Evolutionary conservation across 2,329 filamentous ascomycete genomes (phyloP).

Genomic region (Coniella lustricola): DNA sequence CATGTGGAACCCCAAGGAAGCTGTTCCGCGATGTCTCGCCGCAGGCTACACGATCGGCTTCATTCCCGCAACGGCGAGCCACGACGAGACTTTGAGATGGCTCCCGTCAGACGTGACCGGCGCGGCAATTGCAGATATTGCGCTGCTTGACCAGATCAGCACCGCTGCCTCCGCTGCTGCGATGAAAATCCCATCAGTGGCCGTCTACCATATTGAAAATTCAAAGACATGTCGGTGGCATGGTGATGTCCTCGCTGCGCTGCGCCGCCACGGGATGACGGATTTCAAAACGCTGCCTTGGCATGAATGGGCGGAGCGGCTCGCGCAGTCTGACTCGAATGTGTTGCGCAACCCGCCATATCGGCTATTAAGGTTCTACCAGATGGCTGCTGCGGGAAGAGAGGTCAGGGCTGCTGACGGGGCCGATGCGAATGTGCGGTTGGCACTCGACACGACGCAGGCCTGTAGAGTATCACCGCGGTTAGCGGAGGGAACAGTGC

Average conservation of each 20-base stretch:
- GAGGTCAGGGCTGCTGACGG: background rate
- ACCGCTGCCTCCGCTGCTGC: background rate
- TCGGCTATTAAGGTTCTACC: background rate
- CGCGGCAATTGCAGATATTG: background rate
- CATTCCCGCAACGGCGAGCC: background rate
- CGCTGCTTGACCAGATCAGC: background rate
- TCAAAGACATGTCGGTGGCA: background rate
- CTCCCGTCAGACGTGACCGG: slow-evolving; percentile 5
- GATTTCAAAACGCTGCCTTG: background rate
- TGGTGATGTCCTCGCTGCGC: background rate
- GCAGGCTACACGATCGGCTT: background rate
- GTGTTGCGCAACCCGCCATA: background rate
- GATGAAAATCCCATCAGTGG: background rate
- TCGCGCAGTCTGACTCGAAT: background rate
- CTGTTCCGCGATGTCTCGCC: background rate
- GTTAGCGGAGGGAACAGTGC: background rate
- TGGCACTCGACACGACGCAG: background rate
- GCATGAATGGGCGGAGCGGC: background rate
- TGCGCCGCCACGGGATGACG: background rate
- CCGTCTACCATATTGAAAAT: background rate
- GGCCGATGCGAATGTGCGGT: background rate
- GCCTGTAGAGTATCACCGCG: background rate
- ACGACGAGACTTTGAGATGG: background rate
- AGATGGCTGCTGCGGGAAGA: background rate
- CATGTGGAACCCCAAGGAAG: background rate